phyloP scores from a whole-genome alignment of 192 early-diverging fungal genomes.

The Gonapodya prolifera region DNA sequence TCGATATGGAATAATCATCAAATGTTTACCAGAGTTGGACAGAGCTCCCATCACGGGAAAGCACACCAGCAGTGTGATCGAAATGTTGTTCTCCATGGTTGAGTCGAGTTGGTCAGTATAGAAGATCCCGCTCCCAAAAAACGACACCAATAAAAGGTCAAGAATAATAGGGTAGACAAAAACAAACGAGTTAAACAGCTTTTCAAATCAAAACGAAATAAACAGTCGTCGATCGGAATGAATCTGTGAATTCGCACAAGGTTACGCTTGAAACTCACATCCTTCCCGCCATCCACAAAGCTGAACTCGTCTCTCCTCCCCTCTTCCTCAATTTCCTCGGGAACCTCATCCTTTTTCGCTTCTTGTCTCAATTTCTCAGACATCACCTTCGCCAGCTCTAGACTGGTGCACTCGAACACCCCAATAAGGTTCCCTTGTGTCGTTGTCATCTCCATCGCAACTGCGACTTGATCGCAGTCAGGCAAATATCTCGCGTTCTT shows the following conservation, averaged over 20 bases:
- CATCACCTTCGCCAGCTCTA: slow-evolving; percentile 14
- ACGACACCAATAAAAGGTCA: slow-evolving; percentile 18
- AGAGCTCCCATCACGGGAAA: neutral
- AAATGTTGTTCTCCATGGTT: neutral
- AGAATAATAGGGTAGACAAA: slow-evolving; percentile 30
- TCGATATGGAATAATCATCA: no score
- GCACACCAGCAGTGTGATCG: neutral
- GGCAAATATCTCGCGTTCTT: slow-evolving; percentile 25
- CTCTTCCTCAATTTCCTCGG: neutral
- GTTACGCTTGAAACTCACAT: no score
- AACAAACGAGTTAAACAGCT: slow-evolving; percentile 23
- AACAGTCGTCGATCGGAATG: no score
- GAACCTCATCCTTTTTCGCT: slow-evolving; percentile 7
- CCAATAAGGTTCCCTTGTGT: slow-evolving; percentile 18
- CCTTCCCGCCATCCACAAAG: slow-evolving; percentile 9
- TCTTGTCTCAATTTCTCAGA: slow-evolving; percentile 12
- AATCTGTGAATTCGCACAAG: no score
- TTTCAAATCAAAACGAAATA: no score
- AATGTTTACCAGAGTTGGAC: neutral
- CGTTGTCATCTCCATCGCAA: slow-evolving; percentile 27
- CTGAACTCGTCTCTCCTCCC: neutral
- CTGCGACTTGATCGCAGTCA: slow-evolving; percentile 27
- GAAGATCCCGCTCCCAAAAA: slow-evolving; percentile 20
- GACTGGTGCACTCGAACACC: slow-evolving; percentile 18
- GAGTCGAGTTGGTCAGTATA: slow-evolving; percentile 1